phyloP scores from a whole-genome alignment of 2,329 filamentous ascomycete genomes.

The Neopestalotiopsis rosae region DNA sequence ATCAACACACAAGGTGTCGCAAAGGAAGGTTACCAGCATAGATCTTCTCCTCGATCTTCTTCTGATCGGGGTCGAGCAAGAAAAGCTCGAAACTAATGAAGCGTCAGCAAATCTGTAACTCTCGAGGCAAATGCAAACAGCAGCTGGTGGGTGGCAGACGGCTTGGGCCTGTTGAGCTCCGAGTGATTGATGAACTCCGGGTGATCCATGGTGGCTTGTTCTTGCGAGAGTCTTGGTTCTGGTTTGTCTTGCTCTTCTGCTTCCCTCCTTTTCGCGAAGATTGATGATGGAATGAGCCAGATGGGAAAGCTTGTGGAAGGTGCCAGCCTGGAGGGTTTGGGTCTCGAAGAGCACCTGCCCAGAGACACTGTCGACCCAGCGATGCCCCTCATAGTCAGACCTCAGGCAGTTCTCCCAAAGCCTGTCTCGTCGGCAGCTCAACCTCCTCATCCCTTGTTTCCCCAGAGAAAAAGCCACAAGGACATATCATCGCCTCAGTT shows the following conservation, averaged over 20 bases:
- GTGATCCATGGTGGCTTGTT: neutral
- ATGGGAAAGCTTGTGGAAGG: neutral
- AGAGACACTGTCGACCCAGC: neutral
- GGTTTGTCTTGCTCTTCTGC: neutral
- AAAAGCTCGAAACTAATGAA: conserved; percentile 85
- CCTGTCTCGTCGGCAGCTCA: neutral
- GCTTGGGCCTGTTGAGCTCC: neutral
- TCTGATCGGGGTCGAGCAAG: conserved; percentile 81
- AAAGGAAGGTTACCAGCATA: conserved; percentile 77
- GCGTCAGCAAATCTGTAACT: conserved; percentile 27
- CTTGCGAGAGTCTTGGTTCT: neutral
- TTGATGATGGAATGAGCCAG: neutral
- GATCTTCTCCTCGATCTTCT: conserved; percentile 87
- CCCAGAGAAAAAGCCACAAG: neutral
- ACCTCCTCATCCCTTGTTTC: neutral
- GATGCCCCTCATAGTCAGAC: neutral
- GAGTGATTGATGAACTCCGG: neutral
- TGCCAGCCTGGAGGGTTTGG: neutral
- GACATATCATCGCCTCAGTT: neutral
- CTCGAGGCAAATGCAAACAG: neutral
- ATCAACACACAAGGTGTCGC: neutral
- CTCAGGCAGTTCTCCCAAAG: neutral
- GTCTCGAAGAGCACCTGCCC: neutral
- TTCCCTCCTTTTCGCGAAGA: neutral
- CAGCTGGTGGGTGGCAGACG: conserved; percentile 10